These are phyloP conservation scores for Dalbergia oliveri DNA, from an alignment of 306 rosid species.

Conservation along the genomic window DNA sequence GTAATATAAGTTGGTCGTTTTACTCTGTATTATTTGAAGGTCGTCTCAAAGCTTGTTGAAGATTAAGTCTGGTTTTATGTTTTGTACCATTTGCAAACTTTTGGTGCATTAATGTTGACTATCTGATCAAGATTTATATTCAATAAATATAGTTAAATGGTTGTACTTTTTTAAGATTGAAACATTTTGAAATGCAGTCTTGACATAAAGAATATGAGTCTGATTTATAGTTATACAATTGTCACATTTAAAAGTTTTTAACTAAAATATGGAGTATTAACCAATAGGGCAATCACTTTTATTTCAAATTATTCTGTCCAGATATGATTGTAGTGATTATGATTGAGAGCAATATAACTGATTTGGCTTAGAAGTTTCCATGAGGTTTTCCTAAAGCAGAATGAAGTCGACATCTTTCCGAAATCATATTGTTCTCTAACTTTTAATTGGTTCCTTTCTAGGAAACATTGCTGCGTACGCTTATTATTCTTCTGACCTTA, in stretches of 20 bases:
- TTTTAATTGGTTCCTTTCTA: slow-evolving; percentile 5
- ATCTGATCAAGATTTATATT: slow-evolving; percentile 32
- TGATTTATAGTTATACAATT: slow-evolving; percentile 5
- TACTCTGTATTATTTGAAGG: slow-evolving; percentile 31
- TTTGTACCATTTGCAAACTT: slow-evolving; percentile 21
- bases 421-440: slow-evolving; percentile 8
- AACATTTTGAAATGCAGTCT: slow-evolving; percentile 12
- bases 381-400: slow-evolving; percentile 25
- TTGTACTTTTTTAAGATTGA: slow-evolving; percentile 18
- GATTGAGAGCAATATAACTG: not conserved
- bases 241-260: not conserved
- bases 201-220: not conserved
- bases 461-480: not conserved
- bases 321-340: not conserved
- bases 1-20: slow-evolving; percentile 28
- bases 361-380: slow-evolving; percentile 1
- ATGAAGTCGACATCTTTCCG: slow-evolving; percentile 10
- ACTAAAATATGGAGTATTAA: not conserved
- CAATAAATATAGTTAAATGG: slow-evolving; percentile 30
- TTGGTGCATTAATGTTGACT: slow-evolving; percentile 38
- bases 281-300: not conserved
- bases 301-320: slow-evolving; percentile 33
- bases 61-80: slow-evolving; percentile 31
- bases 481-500: not conserved
- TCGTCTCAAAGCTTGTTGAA: slow-evolving; percentile 22